These are phyloP conservation scores for Cladophialophora carrionii DNA, from an alignment of 2,329 filamentous ascomycete species.

Conservation along the genomic window DNA sequence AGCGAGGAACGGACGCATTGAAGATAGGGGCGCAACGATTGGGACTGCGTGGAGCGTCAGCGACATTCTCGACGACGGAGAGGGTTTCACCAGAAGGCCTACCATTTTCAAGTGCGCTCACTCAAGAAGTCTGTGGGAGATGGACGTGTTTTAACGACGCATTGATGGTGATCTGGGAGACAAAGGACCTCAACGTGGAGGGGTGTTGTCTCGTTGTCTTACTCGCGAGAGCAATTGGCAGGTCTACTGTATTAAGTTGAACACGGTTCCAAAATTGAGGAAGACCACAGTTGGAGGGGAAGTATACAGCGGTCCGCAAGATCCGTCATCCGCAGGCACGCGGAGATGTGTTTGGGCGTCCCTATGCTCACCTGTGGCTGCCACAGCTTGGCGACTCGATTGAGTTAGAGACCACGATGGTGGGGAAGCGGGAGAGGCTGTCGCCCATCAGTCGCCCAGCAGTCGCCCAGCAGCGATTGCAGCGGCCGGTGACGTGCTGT, in stretches of 20 bases:
- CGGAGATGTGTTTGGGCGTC: constrained; percentile 5
- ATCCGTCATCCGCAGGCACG: constrained; percentile 15
- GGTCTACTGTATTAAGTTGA: constrained; percentile 6
- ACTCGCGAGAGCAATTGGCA: background rate
- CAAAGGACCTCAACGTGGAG: background rate
- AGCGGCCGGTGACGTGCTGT: constrained; percentile 14
- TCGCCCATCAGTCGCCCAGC: background rate
- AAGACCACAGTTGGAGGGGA: background rate
- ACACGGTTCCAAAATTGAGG: background rate
- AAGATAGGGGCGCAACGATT: constrained; percentile 95
- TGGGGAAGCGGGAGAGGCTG: background rate
- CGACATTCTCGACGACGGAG: constrained; percentile 24
- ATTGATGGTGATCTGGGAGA: constrained; percentile 15
- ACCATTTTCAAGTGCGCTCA: constrained; percentile 34
- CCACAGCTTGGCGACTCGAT: constrained; percentile 1
- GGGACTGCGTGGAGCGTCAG: constrained; percentile 64
- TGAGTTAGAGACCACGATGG: background rate
- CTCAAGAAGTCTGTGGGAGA: constrained; percentile 5
- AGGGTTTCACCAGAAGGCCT: constrained; percentile 17
- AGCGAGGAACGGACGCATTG: constrained; percentile 94
- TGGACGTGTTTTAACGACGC: constrained; percentile 15
- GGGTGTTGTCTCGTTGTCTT: background rate
- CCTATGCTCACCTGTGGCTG: constrained; percentile 17
- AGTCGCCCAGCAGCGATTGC: background rate
- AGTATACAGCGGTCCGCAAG: constrained; percentile 9